Conservation (phyloP, 164 flowering plant genomes). For the Magnolia changhungtana region DNA sequence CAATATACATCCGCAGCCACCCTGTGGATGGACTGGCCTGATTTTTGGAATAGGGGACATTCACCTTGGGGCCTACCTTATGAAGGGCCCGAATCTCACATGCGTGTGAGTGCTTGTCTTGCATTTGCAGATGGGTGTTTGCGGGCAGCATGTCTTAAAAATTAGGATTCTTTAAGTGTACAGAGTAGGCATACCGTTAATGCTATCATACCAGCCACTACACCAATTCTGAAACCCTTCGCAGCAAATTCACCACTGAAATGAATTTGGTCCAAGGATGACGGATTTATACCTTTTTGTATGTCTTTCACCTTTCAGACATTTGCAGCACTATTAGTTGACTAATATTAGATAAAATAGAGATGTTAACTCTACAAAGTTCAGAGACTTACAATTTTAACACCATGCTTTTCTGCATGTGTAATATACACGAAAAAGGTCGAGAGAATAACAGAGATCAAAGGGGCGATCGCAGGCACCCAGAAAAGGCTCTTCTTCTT, state of each 20-base stretch:
- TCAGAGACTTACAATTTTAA: conserved; percentile 58
- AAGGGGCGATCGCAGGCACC: conserved; percentile 89
- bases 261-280: conserved; percentile 55
- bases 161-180: neutral
- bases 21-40: neutral
- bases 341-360: neutral
- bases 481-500: conserved; percentile 78
- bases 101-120: neutral
- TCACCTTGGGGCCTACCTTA: neutral
- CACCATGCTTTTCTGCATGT: conserved; percentile 76
- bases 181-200: conserved; percentile 51
- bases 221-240: conserved; percentile 68
- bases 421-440: conserved; percentile 83
- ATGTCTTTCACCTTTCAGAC: conserved; percentile 61
- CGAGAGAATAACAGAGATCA: conserved; percentile 74
- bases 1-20: neutral
- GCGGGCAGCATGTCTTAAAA: neutral
- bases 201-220: conserved; percentile 80
- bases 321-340: conserved; percentile 8
- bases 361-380: neutral
- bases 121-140: neutral
- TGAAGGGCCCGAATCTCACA: neutral
- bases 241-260: conserved; percentile 53
- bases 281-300: conserved; percentile 68
- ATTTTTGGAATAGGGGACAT: neutral